Evolutionary conservation across 2,329 filamentous ascomycete species (phyloP).

Genomic region (Aspergillus neotritici): DNA sequence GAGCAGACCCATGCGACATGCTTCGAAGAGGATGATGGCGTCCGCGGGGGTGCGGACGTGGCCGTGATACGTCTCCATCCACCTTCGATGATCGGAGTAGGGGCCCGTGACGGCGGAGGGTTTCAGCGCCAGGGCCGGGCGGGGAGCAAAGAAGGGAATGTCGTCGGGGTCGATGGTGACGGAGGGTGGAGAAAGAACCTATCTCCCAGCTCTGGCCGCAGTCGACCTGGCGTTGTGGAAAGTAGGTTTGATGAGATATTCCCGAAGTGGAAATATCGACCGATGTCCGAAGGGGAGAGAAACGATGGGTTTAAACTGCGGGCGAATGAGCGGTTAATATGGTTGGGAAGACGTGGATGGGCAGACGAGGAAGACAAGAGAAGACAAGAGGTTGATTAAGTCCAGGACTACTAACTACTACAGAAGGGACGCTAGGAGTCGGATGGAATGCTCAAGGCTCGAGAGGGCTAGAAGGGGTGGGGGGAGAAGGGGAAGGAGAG

Average conservation of each 20-base stretch:
- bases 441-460: background rate
- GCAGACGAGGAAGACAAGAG: constrained; percentile 1
- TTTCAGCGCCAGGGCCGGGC: constrained; percentile 17
- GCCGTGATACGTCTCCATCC: constrained; percentile 95
- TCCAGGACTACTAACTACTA: background rate
- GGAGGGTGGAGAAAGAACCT: constrained; percentile 3
- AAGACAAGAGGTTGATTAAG: constrained; percentile 1
- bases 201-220: background rate
- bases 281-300: background rate
- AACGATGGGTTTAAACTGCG: background rate
- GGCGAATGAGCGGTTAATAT: background rate
- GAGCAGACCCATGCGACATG: constrained; percentile 80
- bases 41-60: constrained; percentile 93
- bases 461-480: constrained; percentile 1
- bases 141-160: constrained; percentile 10
- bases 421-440: background rate
- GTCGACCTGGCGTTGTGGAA: background rate
- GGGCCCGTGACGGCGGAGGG: constrained; percentile 13
- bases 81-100: constrained; percentile 20
- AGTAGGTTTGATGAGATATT: constrained; percentile 3
- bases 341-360: background rate
- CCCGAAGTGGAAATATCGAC: constrained; percentile 8
- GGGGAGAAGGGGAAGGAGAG: background rate
- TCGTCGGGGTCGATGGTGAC: background rate
- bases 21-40: constrained; percentile 97